phyloP scores from a whole-genome alignment of 2,329 filamentous ascomycete species.

The Cytospora piceae region DNA sequence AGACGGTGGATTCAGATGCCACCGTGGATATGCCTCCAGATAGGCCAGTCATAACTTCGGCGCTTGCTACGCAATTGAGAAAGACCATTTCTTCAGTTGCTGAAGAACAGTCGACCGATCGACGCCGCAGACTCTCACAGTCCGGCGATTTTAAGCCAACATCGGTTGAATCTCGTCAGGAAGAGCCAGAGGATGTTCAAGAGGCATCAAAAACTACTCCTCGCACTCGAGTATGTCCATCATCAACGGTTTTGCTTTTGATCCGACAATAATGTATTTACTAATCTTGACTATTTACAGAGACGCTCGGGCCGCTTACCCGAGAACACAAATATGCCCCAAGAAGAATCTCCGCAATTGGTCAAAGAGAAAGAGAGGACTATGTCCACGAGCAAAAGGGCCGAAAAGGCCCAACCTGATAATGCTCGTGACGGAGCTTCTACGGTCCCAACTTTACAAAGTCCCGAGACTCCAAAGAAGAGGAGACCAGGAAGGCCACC shows the following conservation, averaged over 20 bases:
- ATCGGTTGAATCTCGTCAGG: conserved; percentile 5
- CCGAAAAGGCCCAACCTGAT: conserved; percentile 21
- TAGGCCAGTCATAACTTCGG: conserved; percentile 14
- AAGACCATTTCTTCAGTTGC: conserved; percentile 22
- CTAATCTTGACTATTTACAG: conserved; percentile 18
- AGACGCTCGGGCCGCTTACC: conserved; percentile 24
- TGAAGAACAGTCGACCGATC: conserved; percentile 10
- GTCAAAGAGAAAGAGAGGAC: conserved; percentile 18
- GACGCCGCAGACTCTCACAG: not conserved
- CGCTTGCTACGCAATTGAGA: conserved; percentile 18
- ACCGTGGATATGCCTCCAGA: conserved; percentile 23
- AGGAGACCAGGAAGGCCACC: conserved; percentile 26
- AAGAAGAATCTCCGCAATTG: conserved; percentile 19
- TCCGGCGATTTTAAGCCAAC: not conserved
- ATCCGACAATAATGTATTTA: not conserved
- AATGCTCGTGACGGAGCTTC: conserved; percentile 1
- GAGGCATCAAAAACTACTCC: conserved; percentile 3
- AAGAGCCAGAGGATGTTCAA: conserved; percentile 4
- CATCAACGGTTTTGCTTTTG: not conserved
- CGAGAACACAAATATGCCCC: conserved; percentile 18
- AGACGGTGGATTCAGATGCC: conserved; percentile 21
- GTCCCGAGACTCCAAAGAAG: conserved; percentile 24
- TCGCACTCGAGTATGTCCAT: conserved; percentile 20
- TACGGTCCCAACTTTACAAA: conserved; percentile 5
- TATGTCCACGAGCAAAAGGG: conserved; percentile 15